Evolutionary conservation across 805 yeast species (phyloP), one percentile per base, ranked within the genome.

Genomic region (Ogataea zsoltii): DNA sequence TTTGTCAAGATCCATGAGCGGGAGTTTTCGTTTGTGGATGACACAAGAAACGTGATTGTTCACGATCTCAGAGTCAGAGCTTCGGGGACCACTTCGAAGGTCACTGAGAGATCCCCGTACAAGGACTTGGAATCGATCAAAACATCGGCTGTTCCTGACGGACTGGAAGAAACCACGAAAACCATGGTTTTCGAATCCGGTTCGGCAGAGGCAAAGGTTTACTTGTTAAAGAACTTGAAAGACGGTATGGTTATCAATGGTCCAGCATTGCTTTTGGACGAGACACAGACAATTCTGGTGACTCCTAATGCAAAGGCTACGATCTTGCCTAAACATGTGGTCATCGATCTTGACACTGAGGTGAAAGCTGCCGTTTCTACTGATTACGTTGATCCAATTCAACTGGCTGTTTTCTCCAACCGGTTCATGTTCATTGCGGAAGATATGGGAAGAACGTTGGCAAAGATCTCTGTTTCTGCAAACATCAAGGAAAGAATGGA

Each of bases 71-170:
- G 51, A 19, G 80, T 85, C 38, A 80, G 83, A 5, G 80, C 85
- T 38, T 88, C 84, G 47, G 80, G 89, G 11, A 90, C 91, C 2
- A 91, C 85, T 57, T 67, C 86, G 9, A 39, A 47, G 29, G 23
- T 43, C 2, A 32, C 40, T n/a, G 51, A 43, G 41, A 30, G 48
- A 33, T 42, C 50, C 21, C 50, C 50, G 7, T 46, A 46, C 25
- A 30, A 46, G 30, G 50, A 46, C 25, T 13, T 46, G 17, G 35
- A 42, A 38, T 83, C 82, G 51, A 83, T 84, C 45, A 77, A 77
- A 48, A 82, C 90, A 0, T 86, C 83, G 10, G 89, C 89, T 17
- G 89, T 90, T 1, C 88, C 88, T 33, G 90, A 89, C 38, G 88
- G 90, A 6, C 79, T 25, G 29, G 45, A 43, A 18, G 45, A 38